These are phyloP conservation scores for Sphagnum tenellum DNA, from an alignment of 225 moss, liverwort and hornwort species.

Conservation along the genomic window DNA sequence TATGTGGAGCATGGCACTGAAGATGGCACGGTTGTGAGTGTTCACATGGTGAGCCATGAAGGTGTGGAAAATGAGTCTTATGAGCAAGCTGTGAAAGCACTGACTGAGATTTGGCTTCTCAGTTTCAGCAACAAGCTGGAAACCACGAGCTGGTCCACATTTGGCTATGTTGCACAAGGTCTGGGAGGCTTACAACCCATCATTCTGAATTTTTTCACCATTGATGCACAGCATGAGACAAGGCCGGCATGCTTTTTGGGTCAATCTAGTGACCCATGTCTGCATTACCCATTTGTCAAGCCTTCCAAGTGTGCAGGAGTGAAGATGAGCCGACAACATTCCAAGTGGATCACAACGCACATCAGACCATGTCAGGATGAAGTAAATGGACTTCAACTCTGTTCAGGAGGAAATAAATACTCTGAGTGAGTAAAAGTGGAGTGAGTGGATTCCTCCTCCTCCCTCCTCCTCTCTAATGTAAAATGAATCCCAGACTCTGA, in stretches of 20 bases:
- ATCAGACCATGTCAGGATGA: constrained; percentile 56
- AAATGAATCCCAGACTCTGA: too few relatives aligned
- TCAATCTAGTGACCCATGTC: constrained; percentile 71
- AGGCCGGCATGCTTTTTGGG: constrained; percentile 28
- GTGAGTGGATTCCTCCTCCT: too few relatives aligned
- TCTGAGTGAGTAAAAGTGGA: too few relatives aligned
- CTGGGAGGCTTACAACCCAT: constrained; percentile 17
- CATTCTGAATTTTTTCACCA: constrained; percentile 12
- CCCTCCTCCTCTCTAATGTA: too few relatives aligned
- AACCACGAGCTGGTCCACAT: constrained; percentile 41
- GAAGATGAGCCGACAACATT: constrained; percentile 17
- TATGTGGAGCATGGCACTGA: constrained; percentile 15
- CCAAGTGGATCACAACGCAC: constrained; percentile 43
- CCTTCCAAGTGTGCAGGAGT: constrained; percentile 1
- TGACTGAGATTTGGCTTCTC: constrained; percentile 33
- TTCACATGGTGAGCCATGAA: constrained; percentile 18
- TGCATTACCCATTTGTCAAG: constrained; percentile 43
- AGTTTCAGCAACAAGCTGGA: constrained; percentile 30
- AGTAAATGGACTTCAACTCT: constrained; percentile 43
- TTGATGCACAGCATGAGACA: too few relatives aligned
- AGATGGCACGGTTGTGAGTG: constrained; percentile 22
- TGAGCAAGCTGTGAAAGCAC: constrained; percentile 21
- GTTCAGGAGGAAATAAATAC: too few relatives aligned
- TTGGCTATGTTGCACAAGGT: constrained; percentile 35
- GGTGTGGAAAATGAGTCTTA: constrained; percentile 5